Percentiles rank a stretch among this genome's conserved stretches.
phyloP scores from a whole-genome alignment of 768 basidiomycete species.

The Lanmaoa pseudosensibilis region DNA sequence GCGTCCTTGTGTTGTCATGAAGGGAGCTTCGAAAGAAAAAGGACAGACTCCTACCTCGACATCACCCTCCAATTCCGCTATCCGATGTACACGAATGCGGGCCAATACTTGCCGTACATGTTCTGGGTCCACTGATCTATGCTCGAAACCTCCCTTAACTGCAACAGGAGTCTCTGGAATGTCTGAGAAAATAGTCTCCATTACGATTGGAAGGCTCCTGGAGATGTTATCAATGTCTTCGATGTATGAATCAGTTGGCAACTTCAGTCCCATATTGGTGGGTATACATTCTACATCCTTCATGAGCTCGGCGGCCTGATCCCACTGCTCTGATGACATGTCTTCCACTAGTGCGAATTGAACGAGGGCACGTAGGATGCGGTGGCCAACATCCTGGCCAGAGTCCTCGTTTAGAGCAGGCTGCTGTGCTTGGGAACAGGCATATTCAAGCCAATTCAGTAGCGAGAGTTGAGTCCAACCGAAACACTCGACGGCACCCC shows the following conservation, averaged over 20 bases:
- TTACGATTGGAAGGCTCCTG: neutral
- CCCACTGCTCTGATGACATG: neutral
- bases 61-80: neutral
- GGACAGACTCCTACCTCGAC: conserved; percentile 4
- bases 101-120: too few species aligned
- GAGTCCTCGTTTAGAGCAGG: neutral
- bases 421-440: neutral
- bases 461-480: neutral
- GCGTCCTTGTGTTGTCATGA: neutral
- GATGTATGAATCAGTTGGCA: neutral
- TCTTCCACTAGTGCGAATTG: neutral
- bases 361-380: neutral
- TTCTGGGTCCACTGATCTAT: too few species aligned
- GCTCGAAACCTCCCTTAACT: too few species aligned
- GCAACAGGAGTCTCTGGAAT: too few species aligned
- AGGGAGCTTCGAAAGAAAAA: neutral
- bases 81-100: conserved; percentile 38
- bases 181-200: too few species aligned
- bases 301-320: neutral
- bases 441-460: neutral
- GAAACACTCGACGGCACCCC: neutral
- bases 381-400: neutral
- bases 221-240: neutral
- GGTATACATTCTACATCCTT: neutral
- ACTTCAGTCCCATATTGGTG: neutral